phyloP scores from a whole-genome alignment of 345 rosid genomes.

The Euphorbia tirucalli region DNA sequence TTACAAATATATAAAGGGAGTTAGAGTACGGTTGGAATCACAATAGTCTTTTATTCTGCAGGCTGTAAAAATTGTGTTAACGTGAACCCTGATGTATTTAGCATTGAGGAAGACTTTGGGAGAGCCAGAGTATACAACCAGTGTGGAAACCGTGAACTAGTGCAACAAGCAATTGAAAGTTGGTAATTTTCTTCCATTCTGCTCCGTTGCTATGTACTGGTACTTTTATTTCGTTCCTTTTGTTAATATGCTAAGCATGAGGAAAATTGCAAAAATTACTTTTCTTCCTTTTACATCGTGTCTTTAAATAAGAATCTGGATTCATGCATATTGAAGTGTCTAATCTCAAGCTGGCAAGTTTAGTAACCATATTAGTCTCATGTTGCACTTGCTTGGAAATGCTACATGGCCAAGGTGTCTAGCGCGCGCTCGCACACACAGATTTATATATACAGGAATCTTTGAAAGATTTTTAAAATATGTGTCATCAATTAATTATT shows the following conservation, averaged over 20 bases:
- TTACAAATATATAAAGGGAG: neutral
- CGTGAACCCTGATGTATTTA: constrained; percentile 63
- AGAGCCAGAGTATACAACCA: constrained; percentile 86
- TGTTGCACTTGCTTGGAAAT: neutral
- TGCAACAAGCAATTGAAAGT: constrained; percentile 85
- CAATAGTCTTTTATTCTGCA: constrained; percentile 23
- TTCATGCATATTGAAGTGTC: neutral
- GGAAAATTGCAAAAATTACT: neutral
- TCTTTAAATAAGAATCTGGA: neutral
- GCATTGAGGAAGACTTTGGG: constrained; percentile 90
- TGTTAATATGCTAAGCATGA: neutral
- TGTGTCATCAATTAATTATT: no score
- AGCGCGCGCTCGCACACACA: no score
- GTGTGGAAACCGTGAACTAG: constrained; percentile 51
- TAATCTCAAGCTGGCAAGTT: neutral
- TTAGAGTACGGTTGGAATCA: neutral
- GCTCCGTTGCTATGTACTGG: neutral
- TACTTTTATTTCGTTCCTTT: neutral
- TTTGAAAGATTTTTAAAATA: no score
- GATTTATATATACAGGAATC: no score
- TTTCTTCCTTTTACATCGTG: no score
- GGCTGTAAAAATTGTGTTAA: constrained; percentile 97
- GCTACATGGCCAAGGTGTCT: neutral
- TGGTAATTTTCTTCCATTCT: constrained; percentile 44
- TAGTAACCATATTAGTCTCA: no score